Percentiles rank a stretch among this genome's conserved stretches.
These are phyloP conservation scores for Calonectria pseudoturangicola DNA, from an alignment of 2,329 filamentous ascomycete genomes.

Conservation along the genomic window DNA sequence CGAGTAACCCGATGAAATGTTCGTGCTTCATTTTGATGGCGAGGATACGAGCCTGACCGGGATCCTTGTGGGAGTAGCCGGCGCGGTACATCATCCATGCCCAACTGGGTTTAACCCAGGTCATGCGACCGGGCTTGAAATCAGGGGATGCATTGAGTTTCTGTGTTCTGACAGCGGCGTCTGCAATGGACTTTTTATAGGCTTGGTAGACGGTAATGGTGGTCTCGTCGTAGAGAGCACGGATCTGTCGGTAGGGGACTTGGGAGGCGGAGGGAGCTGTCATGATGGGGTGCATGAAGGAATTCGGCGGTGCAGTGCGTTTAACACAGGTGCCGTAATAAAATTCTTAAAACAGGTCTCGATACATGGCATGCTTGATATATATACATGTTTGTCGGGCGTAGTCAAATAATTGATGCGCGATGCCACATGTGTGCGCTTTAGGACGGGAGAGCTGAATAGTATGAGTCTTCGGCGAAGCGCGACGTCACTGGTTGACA, in stretches of 20 bases:
- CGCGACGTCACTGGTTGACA: constrained; percentile 28
- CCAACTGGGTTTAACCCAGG: constrained; percentile 80
- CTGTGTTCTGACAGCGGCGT: constrained; percentile 70
- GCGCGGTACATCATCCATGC: constrained; percentile 79
- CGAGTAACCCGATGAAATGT: constrained; percentile 69
- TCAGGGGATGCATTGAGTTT: constrained; percentile 70
- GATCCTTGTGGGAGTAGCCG: constrained; percentile 76
- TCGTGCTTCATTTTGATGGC: constrained; percentile 73
- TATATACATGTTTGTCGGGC: neutral
- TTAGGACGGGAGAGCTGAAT: neutral
- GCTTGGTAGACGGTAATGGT: constrained; percentile 79
- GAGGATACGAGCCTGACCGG: constrained; percentile 72
- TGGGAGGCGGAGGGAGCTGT: constrained; percentile 30
- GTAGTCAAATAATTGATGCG: neutral
- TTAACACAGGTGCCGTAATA: neutral
- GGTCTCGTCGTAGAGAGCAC: constrained; percentile 68
- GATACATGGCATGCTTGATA: constrained; percentile 6
- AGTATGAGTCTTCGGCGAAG: constrained; percentile 3
- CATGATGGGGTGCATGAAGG: constrained; percentile 41
- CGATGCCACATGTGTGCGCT: neutral
- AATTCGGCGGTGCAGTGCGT: neutral
- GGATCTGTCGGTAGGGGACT: constrained; percentile 69
- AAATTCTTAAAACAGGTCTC: neutral
- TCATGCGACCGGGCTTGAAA: constrained; percentile 75
- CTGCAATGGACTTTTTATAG: constrained; percentile 72